Base-by-base conservation (phyloP, 495 filamentous ascomycete genomes). In the Neurospora intermedia region DNA sequence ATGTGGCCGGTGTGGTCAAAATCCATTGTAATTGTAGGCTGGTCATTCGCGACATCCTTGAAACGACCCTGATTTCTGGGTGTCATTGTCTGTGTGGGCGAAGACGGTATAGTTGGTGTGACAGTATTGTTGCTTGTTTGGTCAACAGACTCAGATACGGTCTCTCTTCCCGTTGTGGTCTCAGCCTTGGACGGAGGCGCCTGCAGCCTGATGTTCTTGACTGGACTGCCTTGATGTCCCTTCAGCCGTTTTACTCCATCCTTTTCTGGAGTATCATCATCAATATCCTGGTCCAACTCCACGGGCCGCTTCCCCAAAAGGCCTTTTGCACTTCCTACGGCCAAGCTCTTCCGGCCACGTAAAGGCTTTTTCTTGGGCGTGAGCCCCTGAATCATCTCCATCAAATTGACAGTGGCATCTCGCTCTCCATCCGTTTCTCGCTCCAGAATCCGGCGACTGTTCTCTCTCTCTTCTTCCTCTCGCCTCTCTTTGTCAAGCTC, bases 341-440 rank as follows among this genome's bases (percentile, higher is more conserved):
- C 89, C 39, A 94, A 82, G 77, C 92, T 94, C 80, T 94, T 94
- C 27, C 92, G 90, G 27, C 87, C 88, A 35, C 87, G 88, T 1
- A 92, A 71, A 38, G 84, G 85, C 71, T 86, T 88, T 79, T 93
- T 93, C 83, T 93, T 93, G 3, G 92, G 92, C 16, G 89, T 93
- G 62, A 94, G 84, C 69, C 88, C 91, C 72, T 90, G 87, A 48
- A 94, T 94, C 89, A 92, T 91, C 73, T 92, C 90, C 78, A 88
- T 92, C 66, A 94, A 78, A 73, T 84, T 92, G 40, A 87, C 79
- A 2, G 90, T 91, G 1, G 83, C 83, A 72, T 92, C 91, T 41
- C 85, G 84, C 20, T 89, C 87, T 18, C 83, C 81, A 40, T 86
- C 83, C 13, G 78, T 81, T 71, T 85, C 85, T 39, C 83, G 80